A percentile compares a stretch with the other conserved stretches of the same genome.
Evolutionary conservation across 345 rosid species (phyloP).

Genomic region (Brassica nigra): DNA sequence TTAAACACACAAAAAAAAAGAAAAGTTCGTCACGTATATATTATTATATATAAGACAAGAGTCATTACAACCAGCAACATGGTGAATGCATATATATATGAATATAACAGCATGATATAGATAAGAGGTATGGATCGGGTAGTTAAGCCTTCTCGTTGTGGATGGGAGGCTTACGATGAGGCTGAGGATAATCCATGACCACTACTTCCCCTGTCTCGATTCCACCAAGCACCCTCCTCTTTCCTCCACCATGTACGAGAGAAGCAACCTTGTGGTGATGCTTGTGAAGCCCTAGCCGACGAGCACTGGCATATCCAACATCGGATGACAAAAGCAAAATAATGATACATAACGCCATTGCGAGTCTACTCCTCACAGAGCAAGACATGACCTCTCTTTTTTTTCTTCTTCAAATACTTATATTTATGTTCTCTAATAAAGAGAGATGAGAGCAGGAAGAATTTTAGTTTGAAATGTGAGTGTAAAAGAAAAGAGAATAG

Average conservation of each 20-base stretch:
- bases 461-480: conserved; percentile 20
- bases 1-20: not conserved
- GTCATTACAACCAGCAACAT: conserved; percentile 43
- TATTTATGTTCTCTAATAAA: not conserved
- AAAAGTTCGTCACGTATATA: conserved; percentile 13
- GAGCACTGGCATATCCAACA: conserved; percentile 28
- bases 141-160: conserved; percentile 69
- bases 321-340: conserved; percentile 35
- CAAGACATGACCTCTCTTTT: conserved; percentile 34
- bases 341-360: conserved; percentile 21
- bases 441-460: conserved; percentile 16
- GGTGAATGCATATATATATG: conserved; percentile 39
- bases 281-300: conserved; percentile 27
- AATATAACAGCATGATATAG: conserved; percentile 26
- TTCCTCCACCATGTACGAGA: conserved; percentile 25
- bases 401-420: conserved; percentile 3
- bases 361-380: conserved; percentile 17
- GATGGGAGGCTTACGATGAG: conserved; percentile 90
- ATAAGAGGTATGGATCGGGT: not conserved
- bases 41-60: conserved; percentile 18
- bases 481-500: conserved; percentile 31
- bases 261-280: conserved; percentile 32
- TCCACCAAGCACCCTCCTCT: conserved; percentile 28
- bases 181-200: conserved; percentile 86
- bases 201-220: conserved; percentile 45